Evolutionary conservation across 495 filamentous ascomycete species (phyloP), one percentile per base, ranked within the genome.

Genomic region (Tuber borchii): DNA sequence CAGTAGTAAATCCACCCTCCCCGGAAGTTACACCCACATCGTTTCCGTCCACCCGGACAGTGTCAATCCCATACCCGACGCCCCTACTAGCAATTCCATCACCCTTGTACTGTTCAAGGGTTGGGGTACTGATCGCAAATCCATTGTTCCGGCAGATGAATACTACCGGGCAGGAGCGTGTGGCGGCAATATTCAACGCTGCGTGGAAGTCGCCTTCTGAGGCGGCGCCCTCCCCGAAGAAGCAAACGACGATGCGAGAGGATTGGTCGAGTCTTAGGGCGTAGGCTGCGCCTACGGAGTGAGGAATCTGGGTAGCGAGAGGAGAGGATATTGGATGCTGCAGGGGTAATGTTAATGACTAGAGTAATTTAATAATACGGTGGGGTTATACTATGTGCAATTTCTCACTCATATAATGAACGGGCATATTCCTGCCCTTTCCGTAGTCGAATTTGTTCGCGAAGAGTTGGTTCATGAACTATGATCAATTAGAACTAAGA

Each of bases 111-210:
- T 99, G 95, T 78, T 99, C 95, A 0, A 97, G 85, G 0, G 94
- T 97, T 1, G 95, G 94, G 0, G 95, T 99, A 0, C 91, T 93
- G 74, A 99, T 99, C 22, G 95, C 95, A 82, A 92, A 99, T 0
- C 95, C 95, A 80, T 99, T 99, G 84, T 99, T 99, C 69, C 96
- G 90, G 86, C 96, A 98, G 74, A 99, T 88, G 86, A 97, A 99
- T 46, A 99, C 86, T 17, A 96, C 90, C 0, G 95, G 95, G 77
- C 94, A 97, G 39, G 92, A 91, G 5, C 95, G 88, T 6, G 95
- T 99, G 1, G 95, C 96, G 31, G 95, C 95, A 71, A 99, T 94
- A 82, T 99, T 99, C 42, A 99, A 87, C 0, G 93, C 96, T 0
- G 94, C 95, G 81, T 99, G 95, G 86, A 99, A 99, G 84, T 99